phyloP scores from a whole-genome alignment of 148 eudicot genomes.

The Diospyros lotus region DNA sequence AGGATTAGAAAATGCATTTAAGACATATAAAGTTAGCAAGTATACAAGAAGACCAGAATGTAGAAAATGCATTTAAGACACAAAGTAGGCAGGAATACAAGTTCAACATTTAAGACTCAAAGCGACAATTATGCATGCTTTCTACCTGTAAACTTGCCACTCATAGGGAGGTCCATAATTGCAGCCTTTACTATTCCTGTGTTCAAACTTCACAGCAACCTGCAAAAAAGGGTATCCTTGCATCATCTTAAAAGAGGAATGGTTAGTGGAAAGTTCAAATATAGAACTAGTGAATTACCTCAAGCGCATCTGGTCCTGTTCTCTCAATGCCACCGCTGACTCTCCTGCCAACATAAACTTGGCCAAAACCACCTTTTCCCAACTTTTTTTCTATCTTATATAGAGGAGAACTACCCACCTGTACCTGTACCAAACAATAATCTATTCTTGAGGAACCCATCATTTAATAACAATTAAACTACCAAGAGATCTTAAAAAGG shows the following conservation, averaged over 20 bases:
- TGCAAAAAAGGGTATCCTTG: conserved; percentile 18
- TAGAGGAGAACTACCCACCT: conserved; percentile 75
- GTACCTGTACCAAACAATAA: conserved; percentile 57
- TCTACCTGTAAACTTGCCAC: conserved; percentile 98
- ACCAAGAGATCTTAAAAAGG: not conserved
- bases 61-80: not conserved
- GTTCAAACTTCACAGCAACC: conserved; percentile 94
- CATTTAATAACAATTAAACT: not conserved
- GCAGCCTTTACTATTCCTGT: conserved; percentile 93
- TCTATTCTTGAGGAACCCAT: not conserved
- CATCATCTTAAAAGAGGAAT: conserved; percentile 1
- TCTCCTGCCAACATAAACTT: conserved; percentile 92
- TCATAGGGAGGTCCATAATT: conserved; percentile 98
- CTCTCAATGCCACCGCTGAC: conserved; percentile 67
- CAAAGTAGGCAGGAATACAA: not conserved
- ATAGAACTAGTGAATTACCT: conserved; percentile 41
- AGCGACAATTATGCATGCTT: conserved; percentile 5
- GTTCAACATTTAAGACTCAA: not conserved
- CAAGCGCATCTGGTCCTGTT: conserved; percentile 86
- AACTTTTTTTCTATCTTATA: conserved; percentile 82
- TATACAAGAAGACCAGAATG: conserved; percentile 8
- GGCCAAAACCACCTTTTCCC: conserved; percentile 98
- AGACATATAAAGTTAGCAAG: not conserved
- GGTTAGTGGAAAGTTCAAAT: not conserved
- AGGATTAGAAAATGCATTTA: conserved; percentile 8